These are phyloP conservation scores for Rhinocladiella similis DNA, from an alignment of 2,329 filamentous ascomycete species.

Conservation along the genomic window DNA sequence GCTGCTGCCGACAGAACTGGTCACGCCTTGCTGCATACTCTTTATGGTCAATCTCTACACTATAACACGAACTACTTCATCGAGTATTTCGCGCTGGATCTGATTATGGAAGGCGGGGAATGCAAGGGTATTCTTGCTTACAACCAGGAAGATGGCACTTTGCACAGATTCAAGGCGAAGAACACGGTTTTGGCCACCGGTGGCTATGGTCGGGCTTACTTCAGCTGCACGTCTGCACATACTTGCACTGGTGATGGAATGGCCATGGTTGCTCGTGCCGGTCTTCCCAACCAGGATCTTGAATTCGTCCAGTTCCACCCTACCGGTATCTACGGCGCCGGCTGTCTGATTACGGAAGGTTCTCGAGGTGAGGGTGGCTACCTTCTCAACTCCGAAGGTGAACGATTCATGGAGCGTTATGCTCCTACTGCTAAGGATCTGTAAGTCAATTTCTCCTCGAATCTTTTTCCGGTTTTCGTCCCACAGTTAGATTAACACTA, in stretches of 20 bases:
- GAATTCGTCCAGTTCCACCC: conserved; percentile 99
- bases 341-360: conserved; percentile 96
- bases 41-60: conserved; percentile 93
- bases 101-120: conserved; percentile 96
- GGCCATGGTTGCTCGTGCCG: conserved; percentile 98
- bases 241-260: conserved; percentile 99
- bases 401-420: conserved; percentile 99
- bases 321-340: conserved; percentile 97
- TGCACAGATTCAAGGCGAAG: conserved; percentile 94
- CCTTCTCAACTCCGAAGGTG: conserved; percentile 94
- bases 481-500: not conserved
- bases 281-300: conserved; percentile 97
- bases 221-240: conserved; percentile 96
- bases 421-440: conserved; percentile 97
- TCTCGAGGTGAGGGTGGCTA: conserved; percentile 98
- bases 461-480: not conserved
- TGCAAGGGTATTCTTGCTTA: conserved; percentile 96
- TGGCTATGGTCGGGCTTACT: conserved; percentile 97
- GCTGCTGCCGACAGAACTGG: conserved; percentile 95
- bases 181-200: conserved; percentile 96
- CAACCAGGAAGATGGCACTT: conserved; percentile 97
- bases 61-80: conserved; percentile 99
- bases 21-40: conserved; percentile 95
- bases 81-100: conserved; percentile 94
- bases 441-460: not conserved